Conservation (phyloP, 78 protist genomes). For the Guillardia theta region DNA sequence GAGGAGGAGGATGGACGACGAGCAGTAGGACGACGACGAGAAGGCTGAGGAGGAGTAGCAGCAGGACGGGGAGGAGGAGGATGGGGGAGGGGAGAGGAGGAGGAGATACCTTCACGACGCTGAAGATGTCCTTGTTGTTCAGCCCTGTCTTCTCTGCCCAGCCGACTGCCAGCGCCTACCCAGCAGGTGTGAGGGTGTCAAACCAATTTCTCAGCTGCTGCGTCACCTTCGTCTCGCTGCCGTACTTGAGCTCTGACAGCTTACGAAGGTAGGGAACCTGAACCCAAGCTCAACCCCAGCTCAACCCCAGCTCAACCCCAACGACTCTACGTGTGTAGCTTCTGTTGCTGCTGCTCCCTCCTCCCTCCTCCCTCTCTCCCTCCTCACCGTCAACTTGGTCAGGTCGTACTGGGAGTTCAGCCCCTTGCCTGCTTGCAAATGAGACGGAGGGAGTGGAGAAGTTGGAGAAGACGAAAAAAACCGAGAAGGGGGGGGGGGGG, state of each 20-base stretch:
- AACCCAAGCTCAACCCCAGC: too few species aligned
- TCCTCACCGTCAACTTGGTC: background rate
- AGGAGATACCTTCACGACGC: background rate
- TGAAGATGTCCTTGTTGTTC: background rate
- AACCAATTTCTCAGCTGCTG: background rate
- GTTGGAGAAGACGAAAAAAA: background rate
- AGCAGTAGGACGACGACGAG: background rate
- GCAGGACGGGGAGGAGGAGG: background rate
- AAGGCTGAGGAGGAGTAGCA: background rate
- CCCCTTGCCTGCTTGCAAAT: background rate
- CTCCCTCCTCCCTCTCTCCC: too few species aligned
- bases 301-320: too few species aligned
- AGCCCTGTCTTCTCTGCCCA: background rate
- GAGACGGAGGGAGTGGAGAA: background rate
- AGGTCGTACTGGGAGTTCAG: background rate
- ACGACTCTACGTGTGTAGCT: too few species aligned
- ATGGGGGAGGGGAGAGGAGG: too few species aligned
- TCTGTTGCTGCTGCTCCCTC: too few species aligned
- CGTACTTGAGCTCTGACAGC: slow-evolving; percentile 13
- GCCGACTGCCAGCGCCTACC: background rate
- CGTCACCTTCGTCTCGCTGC: background rate
- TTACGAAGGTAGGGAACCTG: slow-evolving; percentile 36
- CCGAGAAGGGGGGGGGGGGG: background rate
- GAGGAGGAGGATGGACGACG: background rate
- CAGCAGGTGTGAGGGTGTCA: background rate